Conservation (phyloP, 2,329 filamentous ascomycete genomes). For the Alternaria brassicicola region DNA sequence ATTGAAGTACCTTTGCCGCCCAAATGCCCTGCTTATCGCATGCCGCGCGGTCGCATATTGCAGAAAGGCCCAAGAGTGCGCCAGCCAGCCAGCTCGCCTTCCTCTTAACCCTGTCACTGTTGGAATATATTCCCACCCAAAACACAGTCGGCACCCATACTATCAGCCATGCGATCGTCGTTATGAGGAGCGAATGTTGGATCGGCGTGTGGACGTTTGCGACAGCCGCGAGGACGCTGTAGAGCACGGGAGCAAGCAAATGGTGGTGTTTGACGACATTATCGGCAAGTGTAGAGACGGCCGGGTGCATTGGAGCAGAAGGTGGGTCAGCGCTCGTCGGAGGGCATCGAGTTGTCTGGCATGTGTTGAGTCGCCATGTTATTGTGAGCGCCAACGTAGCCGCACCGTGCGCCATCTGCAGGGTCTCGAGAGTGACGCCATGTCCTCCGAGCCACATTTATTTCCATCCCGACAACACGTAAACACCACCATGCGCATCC, state of each 20-base stretch:
- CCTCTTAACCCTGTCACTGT: conserved; percentile 31
- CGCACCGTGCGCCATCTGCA: conserved; percentile 14
- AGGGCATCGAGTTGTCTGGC: conserved; percentile 37
- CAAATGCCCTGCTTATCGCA: conserved; percentile 53
- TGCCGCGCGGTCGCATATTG: conserved; percentile 53
- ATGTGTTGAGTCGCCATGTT: conserved; percentile 13
- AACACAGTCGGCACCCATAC: conserved; percentile 47
- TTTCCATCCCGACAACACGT: neutral
- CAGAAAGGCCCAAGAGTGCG: conserved; percentile 50
- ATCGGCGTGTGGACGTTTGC: conserved; percentile 44
- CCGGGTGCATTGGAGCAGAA: conserved; percentile 48
- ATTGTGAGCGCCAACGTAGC: conserved; percentile 1
- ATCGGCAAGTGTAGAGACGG: conserved; percentile 35
- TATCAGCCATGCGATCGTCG: conserved; percentile 51
- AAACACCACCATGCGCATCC: neutral
- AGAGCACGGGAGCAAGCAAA: conserved; percentile 42
- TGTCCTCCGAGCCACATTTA: neutral
- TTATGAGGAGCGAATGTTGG: conserved; percentile 52
- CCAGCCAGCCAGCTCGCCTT: conserved; percentile 50
- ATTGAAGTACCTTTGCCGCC: conserved; percentile 52
- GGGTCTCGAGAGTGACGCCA: conserved; percentile 18
- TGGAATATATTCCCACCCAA: conserved; percentile 41
- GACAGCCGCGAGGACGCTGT: conserved; percentile 45
- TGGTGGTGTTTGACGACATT: conserved; percentile 42
- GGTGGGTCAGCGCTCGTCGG: conserved; percentile 39